phyloP scores from a whole-genome alignment of 371 early-diverging fungal genomes.

The Mortierella sp. region DNA sequence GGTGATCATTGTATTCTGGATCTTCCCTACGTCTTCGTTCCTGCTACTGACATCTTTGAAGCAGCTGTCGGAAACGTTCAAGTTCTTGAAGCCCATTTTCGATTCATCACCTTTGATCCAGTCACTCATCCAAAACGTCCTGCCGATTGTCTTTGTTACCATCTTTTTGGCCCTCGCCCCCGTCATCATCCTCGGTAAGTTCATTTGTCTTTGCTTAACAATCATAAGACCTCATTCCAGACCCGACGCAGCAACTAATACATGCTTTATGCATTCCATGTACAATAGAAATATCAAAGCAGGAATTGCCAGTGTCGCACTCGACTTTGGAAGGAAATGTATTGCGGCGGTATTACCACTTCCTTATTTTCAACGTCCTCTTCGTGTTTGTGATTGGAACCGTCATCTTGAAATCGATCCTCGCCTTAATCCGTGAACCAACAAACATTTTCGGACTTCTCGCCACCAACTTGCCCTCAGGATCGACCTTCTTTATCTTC shows the following conservation, averaged over 20 bases:
- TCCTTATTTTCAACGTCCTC: constrained; percentile 91
- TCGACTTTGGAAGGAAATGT: constrained; percentile 80
- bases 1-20: constrained; percentile 81
- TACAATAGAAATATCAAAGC: constrained; percentile 68
- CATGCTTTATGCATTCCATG: constrained; percentile 49
- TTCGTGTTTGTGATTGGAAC: constrained; percentile 89
- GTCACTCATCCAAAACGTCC: constrained; percentile 76
- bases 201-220: neutral
- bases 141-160: constrained; percentile 77
- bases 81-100: constrained; percentile 66
- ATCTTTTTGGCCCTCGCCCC: constrained; percentile 75
- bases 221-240: neutral
- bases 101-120: constrained; percentile 67
- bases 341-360: constrained; percentile 87
- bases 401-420: constrained; percentile 82
- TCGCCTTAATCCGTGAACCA: constrained; percentile 63
- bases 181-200: constrained; percentile 64
- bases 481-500: constrained; percentile 85
- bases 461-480: constrained; percentile 57
- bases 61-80: constrained; percentile 73
- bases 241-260: neutral
- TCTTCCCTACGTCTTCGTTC: constrained; percentile 81
- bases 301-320: constrained; percentile 71
- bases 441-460: constrained; percentile 50
- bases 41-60: constrained; percentile 80